Evolutionary conservation across 805 yeast genomes (phyloP), one percentile per base, ranked within the genome.

Genomic region (Cyberlindnera xylosilytica): DNA sequence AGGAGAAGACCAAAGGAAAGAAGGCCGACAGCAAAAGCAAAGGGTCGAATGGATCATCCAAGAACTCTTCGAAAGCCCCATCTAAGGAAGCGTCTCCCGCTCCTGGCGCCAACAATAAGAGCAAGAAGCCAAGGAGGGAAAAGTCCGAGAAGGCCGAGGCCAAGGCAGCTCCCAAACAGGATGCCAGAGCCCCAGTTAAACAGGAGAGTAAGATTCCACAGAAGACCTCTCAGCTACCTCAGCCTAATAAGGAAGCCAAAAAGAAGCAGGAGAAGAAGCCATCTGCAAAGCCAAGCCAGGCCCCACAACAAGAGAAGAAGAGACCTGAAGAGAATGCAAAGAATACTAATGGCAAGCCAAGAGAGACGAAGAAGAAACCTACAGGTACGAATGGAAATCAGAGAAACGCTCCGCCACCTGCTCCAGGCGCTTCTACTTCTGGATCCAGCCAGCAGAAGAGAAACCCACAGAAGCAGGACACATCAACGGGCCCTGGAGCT

Each of bases 351-450:
- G 24, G 29, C 11, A 26, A 26, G n/a, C 29, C 29, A 29, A 29
- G 16, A 16, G 32, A 34, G n/a, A 19, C 15, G 36, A 23, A 44
- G 43, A n/a, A 28, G 16, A 37, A 47, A 33, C 42, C 41, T 19
- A 29, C 29, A 36, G 37, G n/a, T 35, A 32, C 20, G 23, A 34
- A 23, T 11, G 23, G n/a, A 15, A 29, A 26, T 7, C 10, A 22
- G 10, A 22, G 10, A 7, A 22, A 22, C 7, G 10, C 24, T 8
- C 24, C 29, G 11, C 6, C 29, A 26, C n/a, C 29, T 5, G 8
- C 29, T 5, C 29, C 11, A 26, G 10, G n/a, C 8, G n/a, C 29
- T 5, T 26, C 29, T 10, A 6, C 29, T 9, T 8, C 29, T 26
- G 29, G n/a, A 10, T 22, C 24, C 10, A 22, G 10, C 7, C 36